Evolutionary conservation across 108 stramenopile genomes (phyloP).

Genomic region (Hondaea fermentalgiana): DNA sequence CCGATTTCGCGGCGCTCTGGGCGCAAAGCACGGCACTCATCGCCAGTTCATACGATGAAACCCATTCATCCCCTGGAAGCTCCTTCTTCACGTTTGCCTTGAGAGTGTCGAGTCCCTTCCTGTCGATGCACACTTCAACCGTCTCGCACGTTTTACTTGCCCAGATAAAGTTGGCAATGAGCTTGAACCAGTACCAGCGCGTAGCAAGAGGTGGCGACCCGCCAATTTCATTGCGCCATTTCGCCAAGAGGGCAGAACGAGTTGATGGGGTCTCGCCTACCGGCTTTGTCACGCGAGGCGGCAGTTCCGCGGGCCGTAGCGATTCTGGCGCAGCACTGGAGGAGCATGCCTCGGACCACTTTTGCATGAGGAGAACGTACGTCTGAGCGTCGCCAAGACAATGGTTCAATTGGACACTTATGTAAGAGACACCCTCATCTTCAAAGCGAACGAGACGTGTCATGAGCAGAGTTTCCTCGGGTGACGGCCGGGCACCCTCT

Average conservation of each 20-base stretch:
- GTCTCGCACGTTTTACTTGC: neutral
- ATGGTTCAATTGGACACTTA: neutral
- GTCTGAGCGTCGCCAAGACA: neutral
- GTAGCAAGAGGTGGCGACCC: neutral
- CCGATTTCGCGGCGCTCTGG: neutral
- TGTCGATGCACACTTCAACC: neutral
- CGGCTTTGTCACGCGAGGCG: neutral
- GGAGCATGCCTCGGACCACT: neutral
- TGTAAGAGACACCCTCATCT: neutral
- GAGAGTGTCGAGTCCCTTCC: neutral
- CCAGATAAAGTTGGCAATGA: neutral
- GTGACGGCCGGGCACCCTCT: neutral
- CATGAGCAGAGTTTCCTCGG: neutral
- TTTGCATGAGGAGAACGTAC: neutral
- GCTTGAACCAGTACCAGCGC: neutral
- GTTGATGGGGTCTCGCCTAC: neutral
- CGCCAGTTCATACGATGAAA: neutral
- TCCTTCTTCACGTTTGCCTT: neutral
- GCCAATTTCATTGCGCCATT: neutral
- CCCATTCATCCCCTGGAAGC: neutral
- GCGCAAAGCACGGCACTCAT: neutral
- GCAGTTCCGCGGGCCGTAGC: neutral
- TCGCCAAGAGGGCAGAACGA: neutral
- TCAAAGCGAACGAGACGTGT: neutral
- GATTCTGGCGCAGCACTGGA: neutral